These are phyloP conservation scores for Ehretia macrophylla DNA, from an alignment of 257 asterid species.

Conservation along the genomic window DNA sequence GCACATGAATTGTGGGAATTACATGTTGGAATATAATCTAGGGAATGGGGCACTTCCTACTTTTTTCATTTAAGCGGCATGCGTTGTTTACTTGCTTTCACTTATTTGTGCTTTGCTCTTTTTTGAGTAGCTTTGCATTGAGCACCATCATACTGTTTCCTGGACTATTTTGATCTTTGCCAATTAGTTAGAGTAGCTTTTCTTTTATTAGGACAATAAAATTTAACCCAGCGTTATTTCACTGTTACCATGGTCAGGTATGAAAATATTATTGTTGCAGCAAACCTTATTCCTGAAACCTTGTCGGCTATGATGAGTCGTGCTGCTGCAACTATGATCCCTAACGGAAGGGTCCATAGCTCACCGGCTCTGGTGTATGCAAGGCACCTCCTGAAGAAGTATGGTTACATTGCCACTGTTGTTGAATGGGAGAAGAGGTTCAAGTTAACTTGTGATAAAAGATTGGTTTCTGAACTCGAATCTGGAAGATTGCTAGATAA, in stretches of 20 bases:
- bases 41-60: too few relatives aligned
- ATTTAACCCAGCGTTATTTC: background rate
- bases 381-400: constrained; percentile 69
- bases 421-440: constrained; percentile 83
- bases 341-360: constrained; percentile 71
- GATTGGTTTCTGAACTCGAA: constrained; percentile 77
- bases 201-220: background rate
- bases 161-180: background rate
- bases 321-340: constrained; percentile 57
- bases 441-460: constrained; percentile 75
- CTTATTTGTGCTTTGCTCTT: too few relatives aligned
- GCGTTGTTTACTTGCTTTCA: too few relatives aligned
- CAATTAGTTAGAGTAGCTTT: background rate
- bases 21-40: too few relatives aligned
- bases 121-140: too few relatives aligned
- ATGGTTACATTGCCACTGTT: constrained; percentile 60
- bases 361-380: constrained; percentile 72
- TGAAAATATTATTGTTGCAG: constrained; percentile 76
- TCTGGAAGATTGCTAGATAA: constrained; percentile 72
- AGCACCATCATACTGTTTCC: background rate
- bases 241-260: constrained; percentile 57
- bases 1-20: too few relatives aligned
- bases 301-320: constrained; percentile 79
- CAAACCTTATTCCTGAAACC: constrained; percentile 83
- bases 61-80: too few relatives aligned